These are phyloP conservation scores for Daldinia caldariorum DNA, from an alignment of 495 filamentous ascomycete species.

Conservation along the genomic window DNA sequence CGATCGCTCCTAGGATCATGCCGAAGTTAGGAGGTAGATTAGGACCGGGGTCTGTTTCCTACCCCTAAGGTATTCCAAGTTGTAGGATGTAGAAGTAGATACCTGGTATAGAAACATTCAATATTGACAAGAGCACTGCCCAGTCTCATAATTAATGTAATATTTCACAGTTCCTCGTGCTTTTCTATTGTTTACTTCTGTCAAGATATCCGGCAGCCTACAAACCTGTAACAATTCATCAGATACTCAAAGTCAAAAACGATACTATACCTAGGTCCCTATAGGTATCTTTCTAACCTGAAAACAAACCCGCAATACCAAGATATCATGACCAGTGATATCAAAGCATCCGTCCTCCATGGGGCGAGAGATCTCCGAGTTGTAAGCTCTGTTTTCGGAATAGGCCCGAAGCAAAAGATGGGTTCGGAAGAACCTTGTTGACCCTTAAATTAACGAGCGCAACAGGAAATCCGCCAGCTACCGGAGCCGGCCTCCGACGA, in stretches of 20 bases:
- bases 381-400: conserved; percentile 53
- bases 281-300: neutral
- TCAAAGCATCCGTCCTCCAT: conserved; percentile 74
- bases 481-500: conserved; percentile 57
- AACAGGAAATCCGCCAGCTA: conserved; percentile 60
- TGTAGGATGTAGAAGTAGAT: neutral
- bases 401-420: neutral
- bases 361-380: conserved; percentile 73
- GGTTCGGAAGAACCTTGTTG: neutral
- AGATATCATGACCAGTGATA: conserved; percentile 37
- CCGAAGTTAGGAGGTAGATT: neutral
- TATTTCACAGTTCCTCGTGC: neutral
- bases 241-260: neutral
- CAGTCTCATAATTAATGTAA: neutral
- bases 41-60: neutral
- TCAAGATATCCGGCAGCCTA: neutral
- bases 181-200: neutral
- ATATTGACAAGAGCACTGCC: neutral
- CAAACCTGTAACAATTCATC: neutral
- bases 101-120: neutral
- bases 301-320: neutral
- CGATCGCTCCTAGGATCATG: neutral
- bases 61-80: neutral
- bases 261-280: neutral
- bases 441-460: conserved; percentile 14